phyloP scores from a whole-genome alignment of 495 filamentous ascomycete genomes.

The Cercophora scortea region DNA sequence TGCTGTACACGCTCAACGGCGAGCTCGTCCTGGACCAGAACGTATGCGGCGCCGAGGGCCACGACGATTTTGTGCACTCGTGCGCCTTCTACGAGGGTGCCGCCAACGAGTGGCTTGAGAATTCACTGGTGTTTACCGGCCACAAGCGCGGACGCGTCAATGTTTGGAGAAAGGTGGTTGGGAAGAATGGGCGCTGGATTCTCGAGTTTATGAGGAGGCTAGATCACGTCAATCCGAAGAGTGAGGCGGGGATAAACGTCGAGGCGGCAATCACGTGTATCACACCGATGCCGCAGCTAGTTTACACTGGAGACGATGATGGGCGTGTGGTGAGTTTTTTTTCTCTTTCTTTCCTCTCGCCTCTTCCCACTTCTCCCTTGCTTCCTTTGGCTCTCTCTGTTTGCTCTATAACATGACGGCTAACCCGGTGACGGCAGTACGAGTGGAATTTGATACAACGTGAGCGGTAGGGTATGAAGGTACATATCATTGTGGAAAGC shows the following conservation, averaged over 20 bases:
- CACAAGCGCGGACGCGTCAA: conserved; percentile 81
- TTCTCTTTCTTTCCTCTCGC: conserved; percentile 6
- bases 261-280: conserved; percentile 81
- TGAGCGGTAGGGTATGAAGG: conserved; percentile 30
- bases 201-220: conserved; percentile 61
- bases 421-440: conserved; percentile 45
- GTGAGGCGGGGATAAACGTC: conserved; percentile 68
- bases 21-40: conserved; percentile 70
- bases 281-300: conserved; percentile 68
- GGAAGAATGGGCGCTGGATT: conserved; percentile 35
- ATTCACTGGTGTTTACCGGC: conserved; percentile 79
- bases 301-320: conserved; percentile 91
- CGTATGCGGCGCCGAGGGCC: conserved; percentile 48
- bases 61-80: conserved; percentile 64
- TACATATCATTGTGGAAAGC: no score
- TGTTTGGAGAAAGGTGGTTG: conserved; percentile 49
- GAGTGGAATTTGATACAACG: conserved; percentile 84
- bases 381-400: no score
- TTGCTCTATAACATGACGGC: background rate
- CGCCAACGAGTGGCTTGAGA: conserved; percentile 87
- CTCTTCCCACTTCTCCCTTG: no score
- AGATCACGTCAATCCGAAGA: conserved; percentile 69
- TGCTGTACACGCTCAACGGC: conserved; percentile 87
- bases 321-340: conserved; percentile 59
- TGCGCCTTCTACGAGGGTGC: conserved; percentile 92